Base-by-base conservation (phyloP, 1,284 basidiomycete genomes). In the Phlebopus sp. region DNA sequence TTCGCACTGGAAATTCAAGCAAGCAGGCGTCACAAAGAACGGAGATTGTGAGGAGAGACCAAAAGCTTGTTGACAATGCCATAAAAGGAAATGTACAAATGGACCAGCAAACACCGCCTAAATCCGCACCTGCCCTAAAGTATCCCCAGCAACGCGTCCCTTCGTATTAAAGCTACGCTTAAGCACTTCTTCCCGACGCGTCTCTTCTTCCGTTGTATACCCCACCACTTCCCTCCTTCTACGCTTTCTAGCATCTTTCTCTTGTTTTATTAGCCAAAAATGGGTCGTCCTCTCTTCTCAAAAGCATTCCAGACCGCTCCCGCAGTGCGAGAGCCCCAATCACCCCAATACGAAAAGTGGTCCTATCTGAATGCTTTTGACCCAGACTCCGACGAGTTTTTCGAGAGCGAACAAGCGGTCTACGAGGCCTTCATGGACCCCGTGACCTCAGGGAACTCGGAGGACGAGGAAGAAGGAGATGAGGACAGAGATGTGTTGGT, bases 341-440 rank as follows among this genome's bases (percentile, higher is more conserved):
- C 62, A 23, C 55, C 55, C 27, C 54, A 62, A 23, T 81, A 71
- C 70, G 70, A 78, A 61, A 79, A 69, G 63, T 89, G 85, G 85
- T 78, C 80, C 51, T 69, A 74, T 53, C 74, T 72, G 64, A 84
- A 86, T 62, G 69, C 78, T 5, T 89, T 88, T 61, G 86, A 89
- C 66, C 86, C 86, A n/a, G 86, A 89, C 64, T 80, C 84, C 11
- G 86, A 88, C 55, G 86, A 86, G 54, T 89, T 88, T 64, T 85
- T 84, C 60, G 66, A 69, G 44, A 62, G 59, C 39, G 72, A 76
- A 51, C 71, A 81, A 52, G 82, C 82, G 7, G 78, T 84, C 51
- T 81, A 79, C 64, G 86, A 88, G 71, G 78, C 77, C 47, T 81
- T 86, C 64, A 59, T 85, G 58, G 75, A 76, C 63, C 71, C 69